These are phyloP conservation scores for Ormosia semicastrata DNA, from an alignment of 306 rosid genomes.

Conservation along the genomic window DNA sequence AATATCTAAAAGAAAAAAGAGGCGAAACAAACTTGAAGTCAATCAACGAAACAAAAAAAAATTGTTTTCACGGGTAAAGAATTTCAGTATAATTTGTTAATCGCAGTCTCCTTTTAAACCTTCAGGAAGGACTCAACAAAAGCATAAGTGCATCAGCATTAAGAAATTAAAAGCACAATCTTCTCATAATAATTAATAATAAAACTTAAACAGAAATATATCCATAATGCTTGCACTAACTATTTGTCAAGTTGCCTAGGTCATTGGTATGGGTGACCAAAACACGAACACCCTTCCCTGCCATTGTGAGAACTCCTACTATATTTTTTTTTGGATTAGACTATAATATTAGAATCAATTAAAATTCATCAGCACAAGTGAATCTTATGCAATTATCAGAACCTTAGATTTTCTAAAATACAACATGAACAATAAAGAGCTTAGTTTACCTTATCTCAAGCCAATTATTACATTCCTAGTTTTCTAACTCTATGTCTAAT, in stretches of 20 bases:
- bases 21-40: background rate
- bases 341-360: constrained; percentile 41
- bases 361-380: background rate
- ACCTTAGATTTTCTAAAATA: background rate
- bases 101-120: constrained; percentile 13
- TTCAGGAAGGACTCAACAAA: background rate
- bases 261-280: constrained; percentile 86
- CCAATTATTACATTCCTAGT: background rate
- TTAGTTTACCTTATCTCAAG: background rate
- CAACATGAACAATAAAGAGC: background rate
- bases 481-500: background rate
- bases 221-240: background rate
- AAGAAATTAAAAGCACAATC: background rate
- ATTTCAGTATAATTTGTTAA: background rate
- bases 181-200: background rate
- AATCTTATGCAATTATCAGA: background rate
- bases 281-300: constrained; percentile 72
- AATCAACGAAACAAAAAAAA: background rate
- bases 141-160: background rate
- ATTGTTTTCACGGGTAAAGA: background rate
- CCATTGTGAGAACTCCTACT: constrained; percentile 94
- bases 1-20: constrained; percentile 6
- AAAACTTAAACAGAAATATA: background rate
- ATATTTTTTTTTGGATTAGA: constrained; percentile 91
- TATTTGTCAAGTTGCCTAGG: constrained; percentile 53